Conservation (phyloP, 2,329 filamentous ascomycete species). For the Madurella fahalii region DNA sequence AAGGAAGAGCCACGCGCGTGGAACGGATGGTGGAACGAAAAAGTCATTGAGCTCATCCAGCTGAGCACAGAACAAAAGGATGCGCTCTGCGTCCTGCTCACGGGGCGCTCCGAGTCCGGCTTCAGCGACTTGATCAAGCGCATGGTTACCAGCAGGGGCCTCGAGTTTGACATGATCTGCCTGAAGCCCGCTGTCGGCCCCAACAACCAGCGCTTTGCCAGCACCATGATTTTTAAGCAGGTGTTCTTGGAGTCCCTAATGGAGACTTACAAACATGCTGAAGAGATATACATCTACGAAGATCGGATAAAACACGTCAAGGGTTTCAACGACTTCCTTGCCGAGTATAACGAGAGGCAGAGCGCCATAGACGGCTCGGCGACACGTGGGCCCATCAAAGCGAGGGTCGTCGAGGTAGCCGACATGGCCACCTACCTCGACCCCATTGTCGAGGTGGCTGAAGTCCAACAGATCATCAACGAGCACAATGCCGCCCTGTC, state of each 20-base stretch:
- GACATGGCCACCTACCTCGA: conserved; percentile 71
- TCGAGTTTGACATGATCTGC: conserved; percentile 84
- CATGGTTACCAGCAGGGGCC: conserved; percentile 70
- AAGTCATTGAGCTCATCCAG: conserved; percentile 73
- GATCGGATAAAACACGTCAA: conserved; percentile 66
- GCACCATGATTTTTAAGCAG: conserved; percentile 92
- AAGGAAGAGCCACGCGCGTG: conserved; percentile 79
- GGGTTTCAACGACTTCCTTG: conserved; percentile 81
- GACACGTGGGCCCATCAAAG: conserved; percentile 61
- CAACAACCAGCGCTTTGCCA: conserved; percentile 69
- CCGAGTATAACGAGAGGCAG: conserved; percentile 64
- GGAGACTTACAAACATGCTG: conserved; percentile 77
- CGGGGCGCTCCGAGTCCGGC: conserved; percentile 72
- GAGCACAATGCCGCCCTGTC: conserved; percentile 66
- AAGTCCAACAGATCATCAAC: conserved; percentile 87
- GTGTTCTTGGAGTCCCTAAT: conserved; percentile 74
- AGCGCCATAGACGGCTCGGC: conserved; percentile 45
- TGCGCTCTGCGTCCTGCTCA: conserved; percentile 79
- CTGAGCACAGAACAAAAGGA: conserved; percentile 81
- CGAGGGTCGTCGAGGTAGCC: conserved; percentile 82
- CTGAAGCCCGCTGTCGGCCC: conserved; percentile 84
- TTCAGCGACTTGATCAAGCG: conserved; percentile 77
- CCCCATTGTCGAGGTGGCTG: conserved; percentile 72
- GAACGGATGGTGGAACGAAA: conserved; percentile 96
- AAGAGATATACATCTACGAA: conserved; percentile 76